phyloP scores from a whole-genome alignment of 495 filamentous ascomycete genomes.

The Xylaria palmicola region DNA sequence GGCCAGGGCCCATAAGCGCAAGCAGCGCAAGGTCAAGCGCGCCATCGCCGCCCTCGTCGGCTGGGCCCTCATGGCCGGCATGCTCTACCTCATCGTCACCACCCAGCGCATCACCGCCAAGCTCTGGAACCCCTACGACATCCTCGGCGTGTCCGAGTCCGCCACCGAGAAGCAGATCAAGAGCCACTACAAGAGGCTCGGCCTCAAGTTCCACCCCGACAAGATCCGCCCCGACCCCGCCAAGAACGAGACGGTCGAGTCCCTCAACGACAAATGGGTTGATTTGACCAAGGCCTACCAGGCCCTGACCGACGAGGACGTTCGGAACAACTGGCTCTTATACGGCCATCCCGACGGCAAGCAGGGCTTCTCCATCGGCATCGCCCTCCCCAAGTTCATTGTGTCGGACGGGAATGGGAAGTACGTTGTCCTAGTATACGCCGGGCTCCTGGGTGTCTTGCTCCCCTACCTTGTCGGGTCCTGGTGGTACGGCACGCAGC shows the following conservation, averaged over 20 bases:
- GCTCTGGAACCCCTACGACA: constrained; percentile 95
- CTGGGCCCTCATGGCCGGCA: constrained; percentile 83
- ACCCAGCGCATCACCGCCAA: constrained; percentile 71
- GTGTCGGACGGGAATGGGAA: constrained; percentile 91
- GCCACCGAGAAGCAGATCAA: constrained; percentile 88
- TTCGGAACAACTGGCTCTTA: constrained; percentile 93
- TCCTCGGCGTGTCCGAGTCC: constrained; percentile 82
- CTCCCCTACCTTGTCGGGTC: constrained; percentile 91
- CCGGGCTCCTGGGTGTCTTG: constrained; percentile 78
- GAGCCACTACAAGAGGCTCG: constrained; percentile 79
- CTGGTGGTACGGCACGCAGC: constrained; percentile 98
- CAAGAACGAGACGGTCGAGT: constrained; percentile 86
- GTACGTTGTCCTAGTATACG: constrained; percentile 90
- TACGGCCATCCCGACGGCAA: constrained; percentile 97
- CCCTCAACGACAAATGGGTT: constrained; percentile 82
- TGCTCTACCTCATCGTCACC: constrained; percentile 85
- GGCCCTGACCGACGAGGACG: constrained; percentile 91
- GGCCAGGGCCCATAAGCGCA: constrained; percentile 84
- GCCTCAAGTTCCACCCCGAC: constrained; percentile 87
- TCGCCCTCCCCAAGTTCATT: constrained; percentile 91
- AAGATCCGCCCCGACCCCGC: constrained; percentile 77
- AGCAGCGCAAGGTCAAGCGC: constrained; percentile 87
- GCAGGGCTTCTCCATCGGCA: constrained; percentile 96
- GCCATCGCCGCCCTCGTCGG: constrained; percentile 71
- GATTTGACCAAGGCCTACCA: constrained; percentile 97